Evolutionary conservation across 2,329 filamentous ascomycete genomes (phyloP), one percentile per base, ranked within the genome.

Genomic region (Periconia macrospinosa): DNA sequence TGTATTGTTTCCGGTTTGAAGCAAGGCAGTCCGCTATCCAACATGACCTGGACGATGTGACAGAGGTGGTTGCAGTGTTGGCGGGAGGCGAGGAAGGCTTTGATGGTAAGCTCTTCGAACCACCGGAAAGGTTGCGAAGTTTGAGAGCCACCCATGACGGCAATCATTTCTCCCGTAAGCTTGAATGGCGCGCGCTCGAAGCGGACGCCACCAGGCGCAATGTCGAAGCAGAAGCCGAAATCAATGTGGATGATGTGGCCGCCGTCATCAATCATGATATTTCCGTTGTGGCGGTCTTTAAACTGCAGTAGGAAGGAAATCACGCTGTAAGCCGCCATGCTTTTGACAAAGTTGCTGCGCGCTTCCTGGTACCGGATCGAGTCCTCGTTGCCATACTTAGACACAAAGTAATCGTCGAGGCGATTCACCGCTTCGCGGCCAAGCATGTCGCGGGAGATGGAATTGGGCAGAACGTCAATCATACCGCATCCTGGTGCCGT

Each of bases 111-210:
- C 71, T 97, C 93, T 76, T 99, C 94, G 66, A 99, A 99, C 85
- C 91, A 94, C 60, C 88, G 88, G 80, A 96, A 99, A 14, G 91
- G 82, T 74, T 97, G 93, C 49, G 92, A 90, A 41, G 89, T 86
- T 2, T 86, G 88, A 50, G 73, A 67, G 46, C 92, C 92, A 49
- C 94, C 93, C 93, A 99, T 97, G 65, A 99, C 94, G n/a, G 92
- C 91, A 55, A 99, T 84, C 95, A 99, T 99, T 73, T 99, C 94
- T 8, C 86, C 84, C 1, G 94, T 99, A 50, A 99, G 85, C 78
- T 99, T 99, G 83, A 99, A 99, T 0, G 94, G 94, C 0, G 94
- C 94, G 20, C 94, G 89, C 79, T 99, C 94, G 70, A 99, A 99
- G 65, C 92, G 93, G 68, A 99, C 92, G 55, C 95, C 94, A 45